Evolutionary conservation across 768 basidiomycete species (phyloP), one percentile per base, ranked within the genome.

Genomic region (Collybia sordida): DNA sequence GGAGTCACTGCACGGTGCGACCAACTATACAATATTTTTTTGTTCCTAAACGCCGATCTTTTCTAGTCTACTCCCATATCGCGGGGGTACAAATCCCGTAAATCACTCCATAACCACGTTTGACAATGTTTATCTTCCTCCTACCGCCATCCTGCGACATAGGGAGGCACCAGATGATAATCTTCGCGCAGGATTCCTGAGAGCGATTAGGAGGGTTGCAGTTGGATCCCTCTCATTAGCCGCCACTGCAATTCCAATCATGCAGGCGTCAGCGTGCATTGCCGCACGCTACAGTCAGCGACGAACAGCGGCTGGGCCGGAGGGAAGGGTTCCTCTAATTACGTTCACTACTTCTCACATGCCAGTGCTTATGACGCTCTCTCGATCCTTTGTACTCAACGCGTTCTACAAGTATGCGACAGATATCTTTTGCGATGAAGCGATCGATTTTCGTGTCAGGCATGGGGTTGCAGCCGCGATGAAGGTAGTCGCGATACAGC

Each of bases 261-360:
- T 71, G 34, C 51, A 59, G 44, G 45, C 63, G 28, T 45, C 50
- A 11, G 46, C 66, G 2, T 54, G 40, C 43, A 66, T 70, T 39
- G 69, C 52, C 4, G 62, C 57, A 3, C 25, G 44, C 42, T 74
- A 73, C 59, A 67, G 64, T 45, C 48, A 51, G 27, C 62, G 69
- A 4, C 62, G 72, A 5, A 49, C 17, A 15, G 58, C 70, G 18
- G 53, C 54, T 2, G 42, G 45, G 11, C 51, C 40, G 9, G 66
- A 68, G 8, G 11, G 6, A 11, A 28, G 35, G 17, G 40, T 27
- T 3, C 61, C 66, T 6, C 69, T 77, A 53, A 57, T 73, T 5
- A 50, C 56, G 0, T 77, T 75, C 66, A 59, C 65, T 4, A 77
- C 76, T 3, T 76, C 76, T 55, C 63, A 74, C 27, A 56, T 55